Evolutionary conservation across 495 filamentous ascomycete species (phyloP), one percentile per base, ranked within the genome.

Genomic region (Aspergillus funiculosus): DNA sequence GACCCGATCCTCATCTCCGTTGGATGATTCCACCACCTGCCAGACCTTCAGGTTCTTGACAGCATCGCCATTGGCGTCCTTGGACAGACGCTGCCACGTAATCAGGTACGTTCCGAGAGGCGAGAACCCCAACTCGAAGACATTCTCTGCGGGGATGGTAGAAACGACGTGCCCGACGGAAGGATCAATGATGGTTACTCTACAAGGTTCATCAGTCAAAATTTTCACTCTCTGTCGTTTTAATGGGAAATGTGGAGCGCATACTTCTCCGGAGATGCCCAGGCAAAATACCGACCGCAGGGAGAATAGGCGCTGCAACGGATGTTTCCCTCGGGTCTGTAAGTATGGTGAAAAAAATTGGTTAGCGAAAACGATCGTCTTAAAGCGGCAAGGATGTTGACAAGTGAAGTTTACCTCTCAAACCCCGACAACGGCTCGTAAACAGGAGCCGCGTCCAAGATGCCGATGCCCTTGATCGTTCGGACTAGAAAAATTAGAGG

Each of bases 11-110:
- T 87, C 82, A 26, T 68, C 67, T 44, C 58, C 67, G 34, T 59
- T 67, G 38, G 67, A 29, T 26, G 49, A 39, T 15, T 48, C 83
- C 39, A 85, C 62, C 25, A 85, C 86, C 58, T 79, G 78, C 94
- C 94, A 98, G 53, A 98, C 82, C 74, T 96, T 97, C 47, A 97
- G 72, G 62, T 98, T 98, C 79, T 95, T 95, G 36, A 79, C 78
- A 15, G 94, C 86, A 61, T 94, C 85, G 28, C 94, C 94, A 45
- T 86, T 81, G 63, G 88, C 90, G 57, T 97, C 89, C 69, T 96
- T 96, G 29, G 80, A 77, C 26, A 85, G 84, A 34, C 92, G 82
- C 68, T 98, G 89, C 94, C 92, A 96, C 15, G 92, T 97, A 66
- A 94, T 95, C 56, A 95, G 70, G 69, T 83, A 97, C 43, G 85